These are phyloP conservation scores for Wickerhamomyces tratensis DNA, from an alignment of 805 yeast species.

Conservation along the genomic window DNA sequence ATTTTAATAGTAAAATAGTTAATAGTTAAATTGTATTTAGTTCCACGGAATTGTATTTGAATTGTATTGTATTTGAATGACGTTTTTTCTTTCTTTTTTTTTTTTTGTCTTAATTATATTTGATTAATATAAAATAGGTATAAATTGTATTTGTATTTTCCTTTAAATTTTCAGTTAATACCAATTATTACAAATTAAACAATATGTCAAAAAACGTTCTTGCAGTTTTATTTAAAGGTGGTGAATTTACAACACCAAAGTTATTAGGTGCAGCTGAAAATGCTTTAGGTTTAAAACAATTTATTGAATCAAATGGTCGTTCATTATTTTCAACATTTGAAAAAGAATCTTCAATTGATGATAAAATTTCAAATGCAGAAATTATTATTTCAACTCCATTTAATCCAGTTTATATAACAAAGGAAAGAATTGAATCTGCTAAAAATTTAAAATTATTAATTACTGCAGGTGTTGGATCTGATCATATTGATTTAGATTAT, in stretches of 20 bases:
- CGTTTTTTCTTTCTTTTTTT: too few species aligned
- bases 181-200: too few species aligned
- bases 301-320: constrained; percentile 60
- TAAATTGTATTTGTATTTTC: too few species aligned
- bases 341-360: constrained; percentile 62
- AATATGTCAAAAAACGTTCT: constrained; percentile 10
- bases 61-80: too few species aligned
- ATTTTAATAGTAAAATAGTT: too few species aligned
- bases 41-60: too few species aligned
- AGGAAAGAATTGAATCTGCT: constrained; percentile 58
- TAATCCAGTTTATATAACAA: constrained; percentile 69
- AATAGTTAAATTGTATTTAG: too few species aligned
- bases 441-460: constrained; percentile 59
- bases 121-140: too few species aligned
- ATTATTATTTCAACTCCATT: constrained; percentile 75
- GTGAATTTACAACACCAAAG: constrained; percentile 25
- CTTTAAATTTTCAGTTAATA: too few species aligned
- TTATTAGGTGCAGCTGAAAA: constrained; percentile 67
- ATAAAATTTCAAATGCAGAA: constrained; percentile 62
- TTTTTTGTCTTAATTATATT: too few species aligned
- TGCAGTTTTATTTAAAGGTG: constrained; percentile 21
- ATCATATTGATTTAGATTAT: constrained; percentile 66
- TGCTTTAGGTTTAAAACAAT: constrained; percentile 60
- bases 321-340: constrained; percentile 53
- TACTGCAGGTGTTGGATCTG: constrained; percentile 84